Evolutionary conservation across 2,329 filamentous ascomycete genomes (phyloP).

Genomic region (Eutypella sp.): DNA sequence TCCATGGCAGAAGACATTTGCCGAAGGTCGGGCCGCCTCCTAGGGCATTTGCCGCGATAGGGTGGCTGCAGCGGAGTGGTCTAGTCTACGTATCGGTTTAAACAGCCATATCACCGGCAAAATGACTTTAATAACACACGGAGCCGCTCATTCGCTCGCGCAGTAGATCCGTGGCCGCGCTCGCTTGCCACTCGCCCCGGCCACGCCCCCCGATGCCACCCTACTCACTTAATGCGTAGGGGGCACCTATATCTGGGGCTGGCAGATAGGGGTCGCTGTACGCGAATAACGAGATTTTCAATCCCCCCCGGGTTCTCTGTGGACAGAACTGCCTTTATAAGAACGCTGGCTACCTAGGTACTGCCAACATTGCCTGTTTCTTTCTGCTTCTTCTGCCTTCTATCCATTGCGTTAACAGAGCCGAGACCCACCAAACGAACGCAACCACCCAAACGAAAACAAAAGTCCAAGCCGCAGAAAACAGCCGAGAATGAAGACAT

Average conservation of each 20-base stretch:
- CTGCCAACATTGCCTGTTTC: too few relatives aligned
- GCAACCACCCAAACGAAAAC: too few relatives aligned
- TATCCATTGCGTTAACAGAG: too few relatives aligned
- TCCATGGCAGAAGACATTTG: slow-evolving; percentile 12
- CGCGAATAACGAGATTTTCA: too few relatives aligned
- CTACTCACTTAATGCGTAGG: slow-evolving; percentile 4
- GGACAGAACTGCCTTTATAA: too few relatives aligned
- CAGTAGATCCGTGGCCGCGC: slow-evolving; percentile 4
- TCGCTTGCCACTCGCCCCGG: slow-evolving; percentile 2
- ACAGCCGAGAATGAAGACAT: slow-evolving; percentile 22
- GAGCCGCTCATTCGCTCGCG: slow-evolving; percentile 12
- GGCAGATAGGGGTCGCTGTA: slow-evolving; percentile 2
- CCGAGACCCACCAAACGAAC: too few relatives aligned
- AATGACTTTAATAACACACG: slow-evolving; percentile 15
- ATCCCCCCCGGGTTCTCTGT: too few relatives aligned
- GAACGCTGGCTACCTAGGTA: too few relatives aligned
- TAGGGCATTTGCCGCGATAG: slow-evolving; percentile 14
- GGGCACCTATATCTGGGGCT: slow-evolving; percentile 3
- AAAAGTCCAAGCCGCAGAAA: slow-evolving; percentile 6
- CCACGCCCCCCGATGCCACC: slow-evolving; percentile 5
- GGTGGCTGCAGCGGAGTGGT: slow-evolving; percentile 4
- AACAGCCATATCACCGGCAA: slow-evolving; percentile 19
- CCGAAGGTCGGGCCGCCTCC: slow-evolving; percentile 11
- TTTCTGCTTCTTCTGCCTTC: too few relatives aligned
- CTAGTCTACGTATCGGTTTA: slow-evolving; percentile 9